Conservation (phyloP, 2,329 filamentous ascomycete species). For the Clonostachys solani region DNA sequence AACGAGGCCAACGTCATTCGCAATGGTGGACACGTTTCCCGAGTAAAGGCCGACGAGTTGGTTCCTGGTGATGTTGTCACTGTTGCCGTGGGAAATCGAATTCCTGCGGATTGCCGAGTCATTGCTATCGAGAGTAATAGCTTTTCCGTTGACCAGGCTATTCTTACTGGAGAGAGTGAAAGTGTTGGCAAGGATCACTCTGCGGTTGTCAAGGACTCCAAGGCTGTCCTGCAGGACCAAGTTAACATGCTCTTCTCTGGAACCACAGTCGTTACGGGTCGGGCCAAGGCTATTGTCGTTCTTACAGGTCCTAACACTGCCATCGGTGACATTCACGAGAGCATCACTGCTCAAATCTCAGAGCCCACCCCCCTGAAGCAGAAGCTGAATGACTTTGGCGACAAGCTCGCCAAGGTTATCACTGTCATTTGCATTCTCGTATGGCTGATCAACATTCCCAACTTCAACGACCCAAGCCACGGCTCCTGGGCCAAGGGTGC, state of each 20-base stretch:
- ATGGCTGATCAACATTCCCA: constrained; percentile 97
- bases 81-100: constrained; percentile 83
- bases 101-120: constrained; percentile 91
- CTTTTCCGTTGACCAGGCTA: constrained; percentile 94
- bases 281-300: constrained; percentile 86
- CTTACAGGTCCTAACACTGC: constrained; percentile 87
- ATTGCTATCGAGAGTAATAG: constrained; percentile 93
- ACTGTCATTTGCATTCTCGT: constrained; percentile 94
- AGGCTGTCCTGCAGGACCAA: constrained; percentile 96
- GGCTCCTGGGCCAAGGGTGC: constrained; percentile 94
- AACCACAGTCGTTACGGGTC: constrained; percentile 92
- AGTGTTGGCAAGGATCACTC: constrained; percentile 82
- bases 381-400: constrained; percentile 97
- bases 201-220: constrained; percentile 65
- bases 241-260: constrained; percentile 98
- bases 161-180: constrained; percentile 95
- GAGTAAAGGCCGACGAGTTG: constrained; percentile 92
- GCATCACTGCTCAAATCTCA: constrained; percentile 96
- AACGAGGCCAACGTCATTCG: constrained; percentile 95
- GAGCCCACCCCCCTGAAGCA: constrained; percentile 96
- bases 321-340: constrained; percentile 98
- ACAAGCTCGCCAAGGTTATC: constrained; percentile 94
- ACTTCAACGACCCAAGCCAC: constrained; percentile 93
- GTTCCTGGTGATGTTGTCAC: constrained; percentile 92
- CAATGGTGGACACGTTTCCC: constrained; percentile 69